Evolutionary conservation across 192 early-diverging fungal genomes (phyloP).

Genomic region (Coemansia sp.): DNA sequence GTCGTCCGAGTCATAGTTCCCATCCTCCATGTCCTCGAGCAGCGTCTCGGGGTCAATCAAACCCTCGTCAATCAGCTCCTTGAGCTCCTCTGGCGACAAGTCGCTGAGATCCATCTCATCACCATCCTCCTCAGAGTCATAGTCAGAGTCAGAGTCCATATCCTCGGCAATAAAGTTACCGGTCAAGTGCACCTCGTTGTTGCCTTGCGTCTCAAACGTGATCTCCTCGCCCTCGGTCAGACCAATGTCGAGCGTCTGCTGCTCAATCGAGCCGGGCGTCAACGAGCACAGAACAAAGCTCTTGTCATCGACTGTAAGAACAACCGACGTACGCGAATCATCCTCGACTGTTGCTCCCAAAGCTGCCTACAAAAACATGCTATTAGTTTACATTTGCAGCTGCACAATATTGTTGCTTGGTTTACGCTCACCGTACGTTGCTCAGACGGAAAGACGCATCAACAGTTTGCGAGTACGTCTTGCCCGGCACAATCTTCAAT

Average conservation of each 20-base stretch:
- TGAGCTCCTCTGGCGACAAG: conserved; percentile 28
- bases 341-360: conserved; percentile 58
- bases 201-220: conserved; percentile 69
- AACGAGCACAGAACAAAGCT: conserved; percentile 81
- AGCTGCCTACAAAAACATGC: conserved; percentile 61
- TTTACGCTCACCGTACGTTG: conserved; percentile 56
- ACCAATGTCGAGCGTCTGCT: conserved; percentile 67
- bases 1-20: conserved; percentile 51
- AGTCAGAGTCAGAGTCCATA: conserved; percentile 47
- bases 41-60: conserved; percentile 27
- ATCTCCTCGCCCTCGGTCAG: conserved; percentile 82
- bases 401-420: neutral
- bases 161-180: conserved; percentile 36
- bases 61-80: conserved; percentile 37
- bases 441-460: conserved; percentile 77
- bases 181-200: conserved; percentile 53
- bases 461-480: conserved; percentile 76
- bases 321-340: conserved; percentile 64
- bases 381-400: neutral
- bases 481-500: conserved; percentile 67
- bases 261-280: conserved; percentile 73
- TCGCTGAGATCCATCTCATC: conserved; percentile 35
- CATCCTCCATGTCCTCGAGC: conserved; percentile 32
- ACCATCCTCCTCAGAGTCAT: conserved; percentile 46
- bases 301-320: conserved; percentile 68